Evolutionary conservation across 495 filamentous ascomycete genomes (phyloP).

Genomic region (Neurospora pannonica): DNA sequence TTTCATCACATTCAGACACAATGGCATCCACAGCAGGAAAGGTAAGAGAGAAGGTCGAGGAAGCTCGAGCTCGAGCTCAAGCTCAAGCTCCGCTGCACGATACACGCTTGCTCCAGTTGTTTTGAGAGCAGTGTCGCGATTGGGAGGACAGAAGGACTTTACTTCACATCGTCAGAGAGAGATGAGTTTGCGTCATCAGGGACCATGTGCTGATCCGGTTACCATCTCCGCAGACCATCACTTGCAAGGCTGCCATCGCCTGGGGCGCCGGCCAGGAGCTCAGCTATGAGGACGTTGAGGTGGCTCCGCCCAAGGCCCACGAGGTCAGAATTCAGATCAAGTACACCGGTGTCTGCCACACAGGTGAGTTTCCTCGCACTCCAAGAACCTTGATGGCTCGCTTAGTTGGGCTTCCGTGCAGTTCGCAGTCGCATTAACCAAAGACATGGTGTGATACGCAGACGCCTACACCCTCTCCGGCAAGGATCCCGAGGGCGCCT

Average conservation of each 20-base stretch:
- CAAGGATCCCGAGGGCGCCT: constrained; percentile 96
- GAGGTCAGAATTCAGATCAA: constrained; percentile 94
- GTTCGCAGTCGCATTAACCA: background rate
- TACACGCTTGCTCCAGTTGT: background rate
- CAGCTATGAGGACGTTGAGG: constrained; percentile 84
- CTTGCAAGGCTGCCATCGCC: constrained; percentile 80
- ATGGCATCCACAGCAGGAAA: constrained; percentile 43
- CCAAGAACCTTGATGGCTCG: constrained; percentile 4
- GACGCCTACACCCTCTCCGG: constrained; percentile 98
- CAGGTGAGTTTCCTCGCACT: constrained; percentile 47
- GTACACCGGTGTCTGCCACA: constrained; percentile 98
- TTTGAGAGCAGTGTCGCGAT: background rate
- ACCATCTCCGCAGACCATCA: constrained; percentile 33
- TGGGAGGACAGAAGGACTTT: background rate
- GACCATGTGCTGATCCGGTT: background rate
- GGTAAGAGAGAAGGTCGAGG: constrained; percentile 21
- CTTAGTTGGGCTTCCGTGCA: background rate
- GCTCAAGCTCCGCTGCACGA: background rate
- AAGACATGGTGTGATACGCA: constrained; percentile 17
- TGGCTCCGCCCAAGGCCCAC: constrained; percentile 80
- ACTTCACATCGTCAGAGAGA: background rate
- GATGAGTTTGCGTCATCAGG: background rate
- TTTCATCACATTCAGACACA: constrained; percentile 4
- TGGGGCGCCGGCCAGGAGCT: constrained; percentile 92
- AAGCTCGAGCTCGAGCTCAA: background rate